phyloP scores from a whole-genome alignment of 331 rosid genomes.

The Ulmus americana region DNA sequence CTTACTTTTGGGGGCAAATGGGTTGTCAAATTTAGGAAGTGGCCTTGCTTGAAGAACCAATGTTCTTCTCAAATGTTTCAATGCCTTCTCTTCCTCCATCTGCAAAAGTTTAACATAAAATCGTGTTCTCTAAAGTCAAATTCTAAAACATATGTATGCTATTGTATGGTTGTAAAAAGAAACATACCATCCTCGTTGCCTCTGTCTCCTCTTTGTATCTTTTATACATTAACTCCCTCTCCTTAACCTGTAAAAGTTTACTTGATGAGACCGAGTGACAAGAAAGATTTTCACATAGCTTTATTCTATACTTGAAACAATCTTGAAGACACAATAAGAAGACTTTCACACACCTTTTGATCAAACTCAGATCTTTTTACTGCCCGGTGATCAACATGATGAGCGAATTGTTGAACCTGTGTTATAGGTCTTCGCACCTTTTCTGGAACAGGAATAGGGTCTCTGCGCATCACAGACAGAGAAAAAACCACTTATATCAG shows the following conservation, averaged over 20 bases:
- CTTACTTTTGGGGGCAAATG: conserved; percentile 32
- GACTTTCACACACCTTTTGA: no score
- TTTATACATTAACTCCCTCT: conserved; percentile 73
- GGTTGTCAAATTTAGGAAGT: conserved; percentile 26
- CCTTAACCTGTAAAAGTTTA: conserved; percentile 57
- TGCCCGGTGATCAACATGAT: conserved; percentile 60
- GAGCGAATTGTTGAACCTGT: conserved; percentile 56
- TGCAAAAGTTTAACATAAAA: neutral
- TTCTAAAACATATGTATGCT: no score
- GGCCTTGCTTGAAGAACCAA: conserved; percentile 34
- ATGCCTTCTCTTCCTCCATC: conserved; percentile 33
- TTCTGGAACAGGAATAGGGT: no score
- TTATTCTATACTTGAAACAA: no score
- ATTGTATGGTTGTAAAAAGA: no score
- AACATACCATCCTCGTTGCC: conserved; percentile 66
- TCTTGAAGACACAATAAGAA: no score
- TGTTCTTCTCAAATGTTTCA: conserved; percentile 33
- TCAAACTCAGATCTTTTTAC: conserved; percentile 86
- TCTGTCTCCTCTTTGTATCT: conserved; percentile 93
- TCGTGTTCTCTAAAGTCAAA: no score
- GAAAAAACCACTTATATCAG: conserved; percentile 78
- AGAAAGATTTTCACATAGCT: no score
- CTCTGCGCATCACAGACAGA: no score
- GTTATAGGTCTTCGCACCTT: conserved; percentile 95
- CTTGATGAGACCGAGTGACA: no score